phyloP scores from a whole-genome alignment of 2,329 filamentous ascomycete genomes.

The Phyllosticta capitalensis region DNA sequence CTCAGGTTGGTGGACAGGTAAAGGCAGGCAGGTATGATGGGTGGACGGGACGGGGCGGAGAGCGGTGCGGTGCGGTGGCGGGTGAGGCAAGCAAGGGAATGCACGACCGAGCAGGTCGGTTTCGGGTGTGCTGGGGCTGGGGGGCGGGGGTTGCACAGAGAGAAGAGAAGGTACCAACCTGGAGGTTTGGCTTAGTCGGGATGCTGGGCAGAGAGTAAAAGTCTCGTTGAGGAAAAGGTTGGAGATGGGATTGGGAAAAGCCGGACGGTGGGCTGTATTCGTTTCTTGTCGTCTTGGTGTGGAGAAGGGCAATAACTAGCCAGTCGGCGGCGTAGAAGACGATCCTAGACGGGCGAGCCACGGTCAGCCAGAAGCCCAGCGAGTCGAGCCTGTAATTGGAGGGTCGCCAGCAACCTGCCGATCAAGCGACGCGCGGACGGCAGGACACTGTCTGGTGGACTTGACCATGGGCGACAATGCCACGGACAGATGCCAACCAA shows the following conservation, averaged over 20 bases:
- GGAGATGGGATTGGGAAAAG: constrained; percentile 31
- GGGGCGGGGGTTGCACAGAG: constrained; percentile 10
- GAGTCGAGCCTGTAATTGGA: background rate
- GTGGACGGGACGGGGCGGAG: constrained; percentile 15
- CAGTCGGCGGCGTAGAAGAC: constrained; percentile 11
- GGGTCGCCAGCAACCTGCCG: background rate
- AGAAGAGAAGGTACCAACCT: background rate
- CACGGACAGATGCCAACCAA: too few species aligned
- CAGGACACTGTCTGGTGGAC: too few species aligned
- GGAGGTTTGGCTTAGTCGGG: too few species aligned
- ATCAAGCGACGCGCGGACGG: background rate
- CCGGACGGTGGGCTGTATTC: constrained; percentile 29
- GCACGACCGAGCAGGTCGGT: constrained; percentile 6
- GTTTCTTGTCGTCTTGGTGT: constrained; percentile 12
- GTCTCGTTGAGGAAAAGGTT: constrained; percentile 32
- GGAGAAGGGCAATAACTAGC: constrained; percentile 7
- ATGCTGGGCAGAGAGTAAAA: too few species aligned
- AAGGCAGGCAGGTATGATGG: constrained; percentile 17
- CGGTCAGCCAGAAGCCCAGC: constrained; percentile 10
- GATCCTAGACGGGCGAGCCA: constrained; percentile 11
- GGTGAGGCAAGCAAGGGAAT: constrained; percentile 29
- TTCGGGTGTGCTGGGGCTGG: background rate
- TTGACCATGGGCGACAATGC: too few species aligned
- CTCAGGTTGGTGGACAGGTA: constrained; percentile 12
- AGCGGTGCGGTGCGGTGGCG: constrained; percentile 15